These are phyloP conservation scores for Wallemia hederae DNA, from an alignment of 1,284 basidiomycete genomes.

Conservation along the genomic window DNA sequence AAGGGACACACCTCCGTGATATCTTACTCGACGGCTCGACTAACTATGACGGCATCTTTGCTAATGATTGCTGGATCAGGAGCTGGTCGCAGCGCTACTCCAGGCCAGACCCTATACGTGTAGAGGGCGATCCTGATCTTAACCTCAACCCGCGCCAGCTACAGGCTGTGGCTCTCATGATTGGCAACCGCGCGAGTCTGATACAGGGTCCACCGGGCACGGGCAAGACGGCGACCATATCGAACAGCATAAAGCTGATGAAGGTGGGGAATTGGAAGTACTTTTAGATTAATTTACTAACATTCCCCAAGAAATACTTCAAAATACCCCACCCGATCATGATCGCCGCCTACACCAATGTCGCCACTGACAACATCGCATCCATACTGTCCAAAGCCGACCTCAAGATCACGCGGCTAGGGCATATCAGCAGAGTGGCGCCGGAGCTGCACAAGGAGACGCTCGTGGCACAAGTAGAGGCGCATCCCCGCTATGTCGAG, in stretches of 20 bases:
- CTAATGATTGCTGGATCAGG: slow-evolving; percentile 34
- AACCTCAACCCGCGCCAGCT: slow-evolving; percentile 49
- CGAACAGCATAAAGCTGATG: slow-evolving; percentile 50
- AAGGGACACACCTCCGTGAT: slow-evolving; percentile 38
- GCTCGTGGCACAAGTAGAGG: slow-evolving; percentile 33
- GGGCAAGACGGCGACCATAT: slow-evolving; percentile 75
- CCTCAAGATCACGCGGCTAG: slow-evolving; percentile 46
- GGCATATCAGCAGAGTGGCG: slow-evolving; percentile 32
- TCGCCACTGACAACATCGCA: slow-evolving; percentile 74
- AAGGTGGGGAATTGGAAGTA: slow-evolving; percentile 25
- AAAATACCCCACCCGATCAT: slow-evolving; percentile 54
- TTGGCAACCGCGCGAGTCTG: slow-evolving; percentile 43
- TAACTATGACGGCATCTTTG: slow-evolving; percentile 25
- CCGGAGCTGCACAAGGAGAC: slow-evolving; percentile 28
- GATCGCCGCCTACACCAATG: slow-evolving; percentile 75
- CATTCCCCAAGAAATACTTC: slow-evolving; percentile 29
- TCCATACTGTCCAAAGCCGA: slow-evolving; percentile 31
- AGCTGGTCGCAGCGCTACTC: slow-evolving; percentile 43
- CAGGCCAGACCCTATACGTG: slow-evolving; percentile 23
- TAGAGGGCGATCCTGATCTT: slow-evolving; percentile 54
- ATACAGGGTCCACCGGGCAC: slow-evolving; percentile 91
- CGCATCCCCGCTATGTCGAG: slow-evolving; percentile 26
- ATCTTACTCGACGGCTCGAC: slow-evolving; percentile 22
- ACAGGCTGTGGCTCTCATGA: slow-evolving; percentile 58
- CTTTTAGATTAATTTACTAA: background rate